phyloP scores from a whole-genome alignment of 2,329 filamentous ascomycete genomes.

The Beauveria sp. region DNA sequence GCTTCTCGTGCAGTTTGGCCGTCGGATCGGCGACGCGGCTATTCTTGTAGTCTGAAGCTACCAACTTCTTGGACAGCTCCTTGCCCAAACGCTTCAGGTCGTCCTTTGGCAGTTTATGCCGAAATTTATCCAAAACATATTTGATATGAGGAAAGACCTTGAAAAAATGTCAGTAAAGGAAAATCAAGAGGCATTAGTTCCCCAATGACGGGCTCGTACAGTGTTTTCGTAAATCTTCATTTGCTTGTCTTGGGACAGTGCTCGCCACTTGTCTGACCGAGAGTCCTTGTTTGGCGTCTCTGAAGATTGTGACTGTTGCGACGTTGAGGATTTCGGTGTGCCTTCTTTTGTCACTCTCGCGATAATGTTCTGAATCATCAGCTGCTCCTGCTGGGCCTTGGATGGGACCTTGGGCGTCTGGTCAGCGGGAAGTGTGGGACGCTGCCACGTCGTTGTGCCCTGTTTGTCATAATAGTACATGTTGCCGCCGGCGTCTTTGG shows the following conservation, averaged over 20 bases:
- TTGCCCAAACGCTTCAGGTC: slow-evolving; percentile 56
- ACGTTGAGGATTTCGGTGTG: slow-evolving; percentile 40
- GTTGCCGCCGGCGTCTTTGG: slow-evolving; percentile 61
- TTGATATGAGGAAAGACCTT: slow-evolving; percentile 81
- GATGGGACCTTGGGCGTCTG: slow-evolving; percentile 57
- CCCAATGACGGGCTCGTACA: slow-evolving; percentile 42
- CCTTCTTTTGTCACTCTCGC: slow-evolving; percentile 70
- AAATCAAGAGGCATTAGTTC: neutral
- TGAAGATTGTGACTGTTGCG: slow-evolving; percentile 39
- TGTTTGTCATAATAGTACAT: slow-evolving; percentile 80
- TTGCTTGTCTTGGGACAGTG: slow-evolving; percentile 70
- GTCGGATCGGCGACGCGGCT: slow-evolving; percentile 77
- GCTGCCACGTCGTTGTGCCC: slow-evolving; percentile 74
- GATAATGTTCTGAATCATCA: slow-evolving; percentile 76
- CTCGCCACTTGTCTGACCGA: slow-evolving; percentile 65
- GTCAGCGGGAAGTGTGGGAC: slow-evolving; percentile 62
- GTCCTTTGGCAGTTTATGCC: slow-evolving; percentile 78
- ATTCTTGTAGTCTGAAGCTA: slow-evolving; percentile 86
- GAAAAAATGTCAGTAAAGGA: slow-evolving; percentile 12
- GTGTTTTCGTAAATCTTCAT: slow-evolving; percentile 94
- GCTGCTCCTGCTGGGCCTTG: slow-evolving; percentile 54
- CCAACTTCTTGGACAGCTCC: slow-evolving; percentile 77
- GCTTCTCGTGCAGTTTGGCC: slow-evolving; percentile 60
- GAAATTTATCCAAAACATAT: slow-evolving; percentile 79
- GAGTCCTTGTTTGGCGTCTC: slow-evolving; percentile 48